Evolutionary conservation across 108 stramenopile species (phyloP), one percentile per base, ranked within the genome.

Genomic region (Nitzschia sp.): DNA sequence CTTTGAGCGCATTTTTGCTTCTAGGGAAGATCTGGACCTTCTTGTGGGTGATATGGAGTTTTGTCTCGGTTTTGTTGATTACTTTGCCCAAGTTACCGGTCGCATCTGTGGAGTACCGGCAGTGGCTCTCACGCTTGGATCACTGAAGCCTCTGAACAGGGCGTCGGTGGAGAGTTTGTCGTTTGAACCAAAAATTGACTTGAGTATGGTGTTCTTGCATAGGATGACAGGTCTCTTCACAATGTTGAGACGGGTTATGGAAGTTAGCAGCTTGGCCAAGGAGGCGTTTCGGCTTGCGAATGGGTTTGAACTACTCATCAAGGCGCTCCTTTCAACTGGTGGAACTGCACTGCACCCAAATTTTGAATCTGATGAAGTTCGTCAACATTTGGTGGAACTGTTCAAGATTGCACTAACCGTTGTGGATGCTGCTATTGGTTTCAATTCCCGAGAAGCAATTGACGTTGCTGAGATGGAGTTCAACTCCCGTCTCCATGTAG

Each of bases 211-310:
- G 41, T 44, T 51, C 20, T 37, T 76, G n/a, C 68, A 57, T 19
- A 48, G 75, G 29, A 50, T 76, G 19, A 59, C 56, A 21, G 59
- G 64, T n/a, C 34, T 76, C 39, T 70, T 53, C 24, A 60, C 51
- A 34, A 76, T 87, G 68, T 17, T 92, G 8, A 81, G 72, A 53
- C 65, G 77, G 11, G 80, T 83, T 22, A 57, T 92, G 66, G 80
- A 86, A 21, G 40, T 67, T 15, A 89, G 84, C 37, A 72, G 81
- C 42, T 37, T 80, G 22, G 83, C 85, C 6, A 85, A 87, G 43
- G 91, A 89, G 51, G 78, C 76, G 17, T 93, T 93, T 57, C 86
- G 89, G 10, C 64, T 64, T 10, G 74, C 86, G 26, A 72, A 78
- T n/a, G 92, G 92, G 0, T 90, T 93, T 59, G 77, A 88, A 64